Percentiles rank a stretch among this genome's conserved stretches.
Evolutionary conservation across 2,329 filamentous ascomycete species (phyloP).

Genomic region (Ophiosphaerella narmari): DNA sequence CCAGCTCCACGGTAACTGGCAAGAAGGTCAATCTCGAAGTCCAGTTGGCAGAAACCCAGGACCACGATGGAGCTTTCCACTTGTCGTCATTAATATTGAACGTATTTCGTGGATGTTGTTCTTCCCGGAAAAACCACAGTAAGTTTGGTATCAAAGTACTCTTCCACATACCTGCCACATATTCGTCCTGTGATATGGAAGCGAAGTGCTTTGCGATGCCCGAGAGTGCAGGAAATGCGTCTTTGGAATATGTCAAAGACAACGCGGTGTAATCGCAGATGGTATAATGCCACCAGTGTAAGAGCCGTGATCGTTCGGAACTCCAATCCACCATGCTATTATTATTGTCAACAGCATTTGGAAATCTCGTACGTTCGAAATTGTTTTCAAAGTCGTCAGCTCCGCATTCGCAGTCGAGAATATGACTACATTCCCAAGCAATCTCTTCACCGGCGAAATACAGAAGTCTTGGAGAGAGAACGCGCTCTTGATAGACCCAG

Average conservation of each 20-base stretch:
- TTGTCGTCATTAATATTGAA: no score
- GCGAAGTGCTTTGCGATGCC: background rate
- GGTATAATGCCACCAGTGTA: background rate
- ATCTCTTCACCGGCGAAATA: conserved; percentile 17
- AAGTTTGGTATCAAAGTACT: background rate
- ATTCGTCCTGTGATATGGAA: background rate
- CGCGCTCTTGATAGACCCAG: conserved; percentile 18
- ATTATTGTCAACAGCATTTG: background rate
- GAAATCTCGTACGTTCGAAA: background rate
- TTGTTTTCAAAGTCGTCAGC: background rate
- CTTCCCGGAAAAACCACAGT: background rate
- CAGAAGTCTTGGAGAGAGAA: conserved; percentile 17
- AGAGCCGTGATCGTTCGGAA: background rate
- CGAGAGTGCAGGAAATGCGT: background rate
- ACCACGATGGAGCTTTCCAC: conserved; percentile 4
- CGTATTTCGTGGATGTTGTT: no score
- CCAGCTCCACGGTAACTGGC: background rate
- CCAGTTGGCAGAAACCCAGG: background rate
- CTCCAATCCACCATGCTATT: background rate
- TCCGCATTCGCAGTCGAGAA: background rate
- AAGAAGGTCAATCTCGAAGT: background rate
- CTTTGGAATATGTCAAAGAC: background rate
- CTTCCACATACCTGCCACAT: conserved; percentile 1
- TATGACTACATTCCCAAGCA: conserved; percentile 13
- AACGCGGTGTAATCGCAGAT: background rate